Percentiles rank a stretch among this genome's conserved stretches.
These are phyloP conservation scores for Colletotrichum abscissum DNA, from an alignment of 2,329 filamentous ascomycete genomes.

Conservation along the genomic window DNA sequence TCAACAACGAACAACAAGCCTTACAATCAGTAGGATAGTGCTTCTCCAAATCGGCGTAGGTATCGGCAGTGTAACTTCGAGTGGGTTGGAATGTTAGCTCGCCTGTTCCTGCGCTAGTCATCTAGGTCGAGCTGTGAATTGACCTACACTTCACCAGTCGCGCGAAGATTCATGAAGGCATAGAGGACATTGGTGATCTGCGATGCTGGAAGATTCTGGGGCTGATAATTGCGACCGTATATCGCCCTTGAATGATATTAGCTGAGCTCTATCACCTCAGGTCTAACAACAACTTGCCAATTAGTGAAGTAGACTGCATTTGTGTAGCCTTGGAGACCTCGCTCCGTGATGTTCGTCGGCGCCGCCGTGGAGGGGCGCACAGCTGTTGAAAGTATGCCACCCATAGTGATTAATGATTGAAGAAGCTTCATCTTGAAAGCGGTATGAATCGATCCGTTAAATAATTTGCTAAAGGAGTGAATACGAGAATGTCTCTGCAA, in stretches of 20 bases:
- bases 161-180: conserved; percentile 81
- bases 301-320: conserved; percentile 62
- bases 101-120: background rate
- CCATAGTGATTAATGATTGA: conserved; percentile 1
- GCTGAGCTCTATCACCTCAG: too few relatives aligned
- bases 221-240: conserved; percentile 79
- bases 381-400: background rate
- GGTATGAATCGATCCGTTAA: background rate
- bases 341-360: background rate
- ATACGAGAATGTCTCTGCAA: background rate
- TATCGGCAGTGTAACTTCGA: conserved; percentile 70
- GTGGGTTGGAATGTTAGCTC: fast-evolving
- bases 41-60: conserved; percentile 77
- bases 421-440: background rate
- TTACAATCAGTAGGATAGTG: conserved; percentile 76
- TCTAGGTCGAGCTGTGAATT: background rate
- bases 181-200: conserved; percentile 84
- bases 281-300: conserved; percentile 50
- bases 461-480: conserved; percentile 5
- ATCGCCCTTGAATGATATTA: conserved; percentile 64
- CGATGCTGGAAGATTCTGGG: conserved; percentile 74
- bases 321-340: conserved; percentile 44
- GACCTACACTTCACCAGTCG: conserved; percentile 77
- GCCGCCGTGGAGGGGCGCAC: background rate
- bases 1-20: conserved; percentile 34